Percentiles rank a stretch among this genome's conserved stretches.
phyloP scores from a whole-genome alignment of 2,329 filamentous ascomycete species.

The Aspergillus sp. region DNA sequence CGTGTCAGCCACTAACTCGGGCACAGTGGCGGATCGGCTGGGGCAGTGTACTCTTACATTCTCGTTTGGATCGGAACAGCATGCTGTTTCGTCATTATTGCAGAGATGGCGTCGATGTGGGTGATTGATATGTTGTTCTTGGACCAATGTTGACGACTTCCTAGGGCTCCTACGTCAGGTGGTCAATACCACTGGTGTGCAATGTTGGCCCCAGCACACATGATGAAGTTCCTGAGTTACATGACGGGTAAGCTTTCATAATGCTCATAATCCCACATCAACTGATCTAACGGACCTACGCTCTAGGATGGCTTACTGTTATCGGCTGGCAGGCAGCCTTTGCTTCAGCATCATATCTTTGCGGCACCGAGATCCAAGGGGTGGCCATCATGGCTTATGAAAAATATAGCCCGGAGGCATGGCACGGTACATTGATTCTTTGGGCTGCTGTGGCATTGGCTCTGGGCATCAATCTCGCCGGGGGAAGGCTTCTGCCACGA shows the following conservation, averaged over 20 bases:
- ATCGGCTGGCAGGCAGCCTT: conserved; percentile 46
- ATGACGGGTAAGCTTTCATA: conserved; percentile 26
- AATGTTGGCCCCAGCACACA: conserved; percentile 38
- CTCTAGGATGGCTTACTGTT: conserved; percentile 40
- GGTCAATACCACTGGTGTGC: conserved; percentile 44
- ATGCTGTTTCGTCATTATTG: conserved; percentile 26
- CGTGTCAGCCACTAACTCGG: conserved; percentile 1
- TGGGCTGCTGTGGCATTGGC: conserved; percentile 44
- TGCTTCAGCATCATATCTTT: conserved; percentile 35
- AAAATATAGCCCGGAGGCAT: conserved; percentile 40
- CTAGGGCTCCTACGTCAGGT: conserved; percentile 11
- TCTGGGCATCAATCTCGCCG: conserved; percentile 45
- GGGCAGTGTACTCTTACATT: conserved; percentile 33
- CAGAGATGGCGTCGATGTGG: conserved; percentile 38
- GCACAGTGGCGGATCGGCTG: conserved; percentile 32
- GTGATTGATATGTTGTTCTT: neutral
- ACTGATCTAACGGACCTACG: too few relatives aligned
- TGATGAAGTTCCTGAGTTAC: conserved; percentile 42
- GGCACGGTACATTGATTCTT: conserved; percentile 52
- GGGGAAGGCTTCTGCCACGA: conserved; percentile 44
- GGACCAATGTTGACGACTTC: neutral
- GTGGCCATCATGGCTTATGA: conserved; percentile 37
- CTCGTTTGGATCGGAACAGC: conserved; percentile 33
- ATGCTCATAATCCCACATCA: neutral
- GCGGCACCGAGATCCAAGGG: conserved; percentile 37